phyloP scores from a whole-genome alignment of 805 yeast species.

The Cyberlindnera mrakii region DNA sequence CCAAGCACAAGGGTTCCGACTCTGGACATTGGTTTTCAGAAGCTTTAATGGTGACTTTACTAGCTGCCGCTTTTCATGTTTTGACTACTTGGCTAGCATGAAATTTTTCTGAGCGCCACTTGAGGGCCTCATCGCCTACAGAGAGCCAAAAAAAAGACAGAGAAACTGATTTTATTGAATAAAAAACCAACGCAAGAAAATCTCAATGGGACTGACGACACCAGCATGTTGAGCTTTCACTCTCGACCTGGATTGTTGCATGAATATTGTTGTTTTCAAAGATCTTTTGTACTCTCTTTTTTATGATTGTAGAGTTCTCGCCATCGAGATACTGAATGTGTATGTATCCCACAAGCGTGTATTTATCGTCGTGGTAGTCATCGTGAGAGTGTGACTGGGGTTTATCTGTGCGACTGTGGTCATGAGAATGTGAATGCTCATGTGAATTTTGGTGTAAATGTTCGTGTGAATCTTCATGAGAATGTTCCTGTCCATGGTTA shows the following conservation, averaged over 20 bases:
- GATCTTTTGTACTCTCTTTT: constrained; percentile 52
- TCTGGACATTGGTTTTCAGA: constrained; percentile 60
- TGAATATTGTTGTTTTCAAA: constrained; percentile 45
- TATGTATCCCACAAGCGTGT: constrained; percentile 61
- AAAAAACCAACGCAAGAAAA: no score
- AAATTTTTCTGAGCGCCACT: not conserved
- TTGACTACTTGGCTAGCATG: not conserved
- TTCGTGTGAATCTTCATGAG: constrained; percentile 1
- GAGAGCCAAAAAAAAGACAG: no score
- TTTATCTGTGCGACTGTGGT: constrained; percentile 5
- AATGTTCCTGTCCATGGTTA: constrained; percentile 10
- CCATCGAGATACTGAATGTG: constrained; percentile 71
- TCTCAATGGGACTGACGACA: constrained; percentile 32
- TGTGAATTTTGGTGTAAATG: constrained; percentile 6
- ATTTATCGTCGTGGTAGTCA: constrained; percentile 9
- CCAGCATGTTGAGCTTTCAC: constrained; percentile 62
- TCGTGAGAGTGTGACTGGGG: constrained; percentile 2
- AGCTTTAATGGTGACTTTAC: no score
- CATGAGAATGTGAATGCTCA: constrained; percentile 1
- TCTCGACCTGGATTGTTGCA: constrained; percentile 63
- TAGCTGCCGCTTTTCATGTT: not conserved
- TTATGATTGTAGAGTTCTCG: constrained; percentile 55
- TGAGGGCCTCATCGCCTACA: no score
- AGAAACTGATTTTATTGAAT: no score
- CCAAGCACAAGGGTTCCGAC: constrained; percentile 93